Percentiles rank a stretch among this genome's conserved stretches.
These are phyloP conservation scores for Aspergillus phoenicis DNA, from an alignment of 2,329 filamentous ascomycete genomes.

Conservation along the genomic window DNA sequence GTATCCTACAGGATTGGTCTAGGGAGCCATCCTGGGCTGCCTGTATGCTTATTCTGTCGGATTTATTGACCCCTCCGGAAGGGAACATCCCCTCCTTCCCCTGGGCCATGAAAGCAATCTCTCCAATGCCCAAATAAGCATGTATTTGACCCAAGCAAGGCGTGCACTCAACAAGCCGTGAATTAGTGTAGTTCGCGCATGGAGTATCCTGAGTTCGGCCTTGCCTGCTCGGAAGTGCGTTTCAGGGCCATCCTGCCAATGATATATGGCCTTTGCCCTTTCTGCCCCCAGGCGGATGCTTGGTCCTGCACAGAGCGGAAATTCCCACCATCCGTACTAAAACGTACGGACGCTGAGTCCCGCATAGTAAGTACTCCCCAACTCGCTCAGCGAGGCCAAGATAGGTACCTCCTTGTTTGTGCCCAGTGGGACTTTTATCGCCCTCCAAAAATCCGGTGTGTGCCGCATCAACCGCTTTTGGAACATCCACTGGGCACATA, in stretches of 20 bases:
- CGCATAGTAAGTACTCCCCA: constrained; percentile 28
- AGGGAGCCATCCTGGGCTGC: constrained; percentile 8
- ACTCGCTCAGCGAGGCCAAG: constrained; percentile 25
- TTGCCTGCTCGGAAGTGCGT: constrained; percentile 10
- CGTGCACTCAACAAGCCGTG: neutral
- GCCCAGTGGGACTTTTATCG: constrained; percentile 23
- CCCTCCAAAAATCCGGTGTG: constrained; percentile 20
- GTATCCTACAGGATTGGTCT: neutral
- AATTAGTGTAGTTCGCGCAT: neutral
- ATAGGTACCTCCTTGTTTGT: constrained; percentile 28
- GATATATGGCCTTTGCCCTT: constrained; percentile 19
- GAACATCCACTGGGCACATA: constrained; percentile 26
- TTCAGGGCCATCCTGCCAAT: constrained; percentile 12
- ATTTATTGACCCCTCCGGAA: constrained; percentile 24
- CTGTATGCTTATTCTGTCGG: constrained; percentile 18
- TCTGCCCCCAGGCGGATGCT: constrained; percentile 16
- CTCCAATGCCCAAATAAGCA: constrained; percentile 8
- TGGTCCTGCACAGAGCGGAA: constrained; percentile 24
- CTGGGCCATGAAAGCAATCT: constrained; percentile 20
- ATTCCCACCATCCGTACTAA: constrained; percentile 29
- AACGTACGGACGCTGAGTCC: constrained; percentile 31
- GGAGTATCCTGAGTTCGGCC: constrained; percentile 9
- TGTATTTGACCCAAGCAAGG: constrained; percentile 14
- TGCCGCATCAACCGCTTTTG: constrained; percentile 30
- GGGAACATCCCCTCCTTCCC: constrained; percentile 24